Evolutionary conservation across 305 asterid species (phyloP).

Genomic region (Fraxinus paxiana): DNA sequence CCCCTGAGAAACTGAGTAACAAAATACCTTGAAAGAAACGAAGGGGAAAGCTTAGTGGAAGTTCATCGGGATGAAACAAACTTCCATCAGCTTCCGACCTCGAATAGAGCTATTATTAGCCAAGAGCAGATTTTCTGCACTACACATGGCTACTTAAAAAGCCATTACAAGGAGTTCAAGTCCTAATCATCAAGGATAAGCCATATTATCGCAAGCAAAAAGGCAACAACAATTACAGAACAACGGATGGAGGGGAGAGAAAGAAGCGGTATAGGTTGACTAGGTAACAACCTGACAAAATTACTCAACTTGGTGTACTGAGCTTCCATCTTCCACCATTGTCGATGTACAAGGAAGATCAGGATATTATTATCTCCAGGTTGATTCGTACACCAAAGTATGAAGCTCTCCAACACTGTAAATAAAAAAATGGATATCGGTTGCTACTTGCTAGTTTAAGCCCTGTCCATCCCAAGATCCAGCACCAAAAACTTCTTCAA

Average conservation of each 20-base stretch:
- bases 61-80: neutral
- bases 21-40: neutral
- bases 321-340: slow-evolving; percentile 16
- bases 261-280: neutral
- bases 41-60: neutral
- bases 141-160: neutral
- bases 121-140: neutral
- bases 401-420: neutral
- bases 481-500: slow-evolving; percentile 48
- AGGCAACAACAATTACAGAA: neutral
- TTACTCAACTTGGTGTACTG: neutral
- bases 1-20: neutral
- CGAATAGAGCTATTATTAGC: neutral
- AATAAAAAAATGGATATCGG: neutral
- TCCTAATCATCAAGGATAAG: neutral
- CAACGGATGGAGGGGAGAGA: neutral
- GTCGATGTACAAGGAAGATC: slow-evolving; percentile 17
- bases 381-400: neutral
- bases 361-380: neutral
- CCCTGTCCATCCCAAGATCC: slow-evolving; percentile 35
- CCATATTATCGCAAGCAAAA: neutral
- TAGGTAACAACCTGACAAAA: neutral
- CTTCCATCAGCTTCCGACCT: neutral
- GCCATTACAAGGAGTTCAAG: neutral
- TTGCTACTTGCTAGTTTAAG: slow-evolving; percentile 13